These are phyloP conservation scores for Trichodelitschia bisporula DNA, from an alignment of 495 filamentous ascomycete genomes.

Conservation along the genomic window DNA sequence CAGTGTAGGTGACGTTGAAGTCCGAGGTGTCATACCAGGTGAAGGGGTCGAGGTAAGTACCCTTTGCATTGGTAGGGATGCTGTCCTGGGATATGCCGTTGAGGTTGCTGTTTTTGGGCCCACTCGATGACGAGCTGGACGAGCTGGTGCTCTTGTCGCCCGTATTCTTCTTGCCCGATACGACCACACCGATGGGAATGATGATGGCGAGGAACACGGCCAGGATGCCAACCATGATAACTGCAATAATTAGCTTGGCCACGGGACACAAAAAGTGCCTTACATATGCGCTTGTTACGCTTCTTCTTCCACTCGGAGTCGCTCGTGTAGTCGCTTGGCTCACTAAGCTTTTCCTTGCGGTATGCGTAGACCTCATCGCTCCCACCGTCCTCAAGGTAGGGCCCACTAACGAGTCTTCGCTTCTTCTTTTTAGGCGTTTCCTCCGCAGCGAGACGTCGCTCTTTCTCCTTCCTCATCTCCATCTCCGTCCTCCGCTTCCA, in stretches of 20 bases:
- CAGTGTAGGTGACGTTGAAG: slow-evolving; percentile 89
- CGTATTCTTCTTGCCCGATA: slow-evolving; percentile 35
- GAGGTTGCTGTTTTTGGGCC: slow-evolving; percentile 30
- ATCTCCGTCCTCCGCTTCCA: slow-evolving; percentile 2
- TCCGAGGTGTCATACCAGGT: slow-evolving; percentile 79
- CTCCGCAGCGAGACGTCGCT: not conserved
- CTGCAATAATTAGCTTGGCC: not conserved
- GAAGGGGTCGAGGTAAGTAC: slow-evolving; percentile 68
- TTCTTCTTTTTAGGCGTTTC: slow-evolving; percentile 2
- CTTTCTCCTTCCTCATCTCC: slow-evolving; percentile 1
- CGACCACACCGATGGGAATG: slow-evolving; percentile 46
- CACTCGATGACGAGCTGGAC: slow-evolving; percentile 12
- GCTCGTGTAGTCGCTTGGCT: slow-evolving; percentile 8
- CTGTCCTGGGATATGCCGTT: slow-evolving; percentile 28
- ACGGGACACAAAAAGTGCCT: not conserved
- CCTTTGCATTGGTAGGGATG: slow-evolving; percentile 43
- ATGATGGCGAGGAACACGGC: slow-evolving; percentile 38
- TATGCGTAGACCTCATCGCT: slow-evolving; percentile 5
- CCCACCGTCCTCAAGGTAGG: slow-evolving; percentile 2
- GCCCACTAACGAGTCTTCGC: slow-evolving; percentile 1
- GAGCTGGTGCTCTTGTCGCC: slow-evolving; percentile 4
- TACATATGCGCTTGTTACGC: slow-evolving; percentile 11
- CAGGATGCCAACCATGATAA: slow-evolving; percentile 26
- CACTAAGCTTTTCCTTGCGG: slow-evolving; percentile 11
- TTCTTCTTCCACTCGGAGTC: slow-evolving; percentile 13